Conservation (phyloP, 352 stramenopile species). For the Pythium sp. region DNA sequence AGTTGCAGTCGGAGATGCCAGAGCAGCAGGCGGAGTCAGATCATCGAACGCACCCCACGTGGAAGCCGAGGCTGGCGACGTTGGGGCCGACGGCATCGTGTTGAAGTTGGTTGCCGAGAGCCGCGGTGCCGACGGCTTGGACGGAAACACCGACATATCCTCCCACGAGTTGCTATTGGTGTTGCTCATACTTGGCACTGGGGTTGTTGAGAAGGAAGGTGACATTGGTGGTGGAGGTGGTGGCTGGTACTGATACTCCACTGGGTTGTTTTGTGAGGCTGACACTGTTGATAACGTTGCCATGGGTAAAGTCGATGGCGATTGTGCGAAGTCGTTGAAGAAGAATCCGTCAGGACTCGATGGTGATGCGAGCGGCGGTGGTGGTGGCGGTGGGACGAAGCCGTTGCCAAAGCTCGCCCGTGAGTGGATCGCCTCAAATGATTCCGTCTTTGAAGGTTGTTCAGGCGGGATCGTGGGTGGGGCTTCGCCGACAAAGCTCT, state of each 20-base stretch:
- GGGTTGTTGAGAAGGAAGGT: conserved; percentile 1
- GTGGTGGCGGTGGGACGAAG: not conserved
- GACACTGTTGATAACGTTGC: not conserved
- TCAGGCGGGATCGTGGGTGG: conserved; percentile 13
- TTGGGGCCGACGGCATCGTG: conserved; percentile 10
- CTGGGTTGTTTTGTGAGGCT: not conserved
- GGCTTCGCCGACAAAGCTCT: conserved; percentile 58
- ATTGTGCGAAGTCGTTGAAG: conserved; percentile 6
- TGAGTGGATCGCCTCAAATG: not conserved
- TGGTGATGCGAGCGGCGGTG: conserved; percentile 11
- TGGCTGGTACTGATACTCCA: not conserved
- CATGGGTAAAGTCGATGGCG: not conserved
- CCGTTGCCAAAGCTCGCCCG: not conserved
- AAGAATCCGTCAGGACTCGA: conserved; percentile 15
- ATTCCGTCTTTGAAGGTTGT: not conserved
- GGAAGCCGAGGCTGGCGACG: not conserved
- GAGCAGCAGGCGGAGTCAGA: conserved; percentile 5
- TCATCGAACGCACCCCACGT: conserved; percentile 16
- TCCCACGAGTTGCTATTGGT: conserved; percentile 10
- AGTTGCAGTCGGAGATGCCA: not conserved
- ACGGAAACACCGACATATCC: conserved; percentile 4
- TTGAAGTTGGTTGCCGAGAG: conserved; percentile 7
- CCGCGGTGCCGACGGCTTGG: not conserved
- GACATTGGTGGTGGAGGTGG: not conserved
- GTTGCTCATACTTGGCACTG: conserved; percentile 2